Conservation (phyloP, 2,329 filamentous ascomycete genomes). For the Botrytis galanthina region DNA sequence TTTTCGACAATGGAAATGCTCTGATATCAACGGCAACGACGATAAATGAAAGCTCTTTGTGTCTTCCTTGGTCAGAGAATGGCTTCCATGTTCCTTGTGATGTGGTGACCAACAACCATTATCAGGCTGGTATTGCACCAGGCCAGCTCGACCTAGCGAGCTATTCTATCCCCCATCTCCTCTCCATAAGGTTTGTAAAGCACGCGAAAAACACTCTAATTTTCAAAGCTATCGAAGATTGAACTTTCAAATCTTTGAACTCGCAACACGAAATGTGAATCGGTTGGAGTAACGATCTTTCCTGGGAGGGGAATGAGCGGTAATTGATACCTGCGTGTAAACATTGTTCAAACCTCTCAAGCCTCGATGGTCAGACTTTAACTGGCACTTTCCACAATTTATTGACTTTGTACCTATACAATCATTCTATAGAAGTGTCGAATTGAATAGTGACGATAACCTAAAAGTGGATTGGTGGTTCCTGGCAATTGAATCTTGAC, state of each 20-base stretch:
- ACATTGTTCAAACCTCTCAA: neutral
- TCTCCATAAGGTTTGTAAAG: neutral
- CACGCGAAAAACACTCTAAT: neutral
- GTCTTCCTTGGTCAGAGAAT: conserved; percentile 46
- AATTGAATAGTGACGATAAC: neutral
- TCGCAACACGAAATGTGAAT: neutral
- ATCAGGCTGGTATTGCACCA: neutral
- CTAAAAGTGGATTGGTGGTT: neutral
- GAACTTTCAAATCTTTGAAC: neutral
- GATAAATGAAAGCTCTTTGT: conserved; percentile 36
- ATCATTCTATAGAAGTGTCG: neutral
- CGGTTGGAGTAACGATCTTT: neutral
- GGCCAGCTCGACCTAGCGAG: neutral
- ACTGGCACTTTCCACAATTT: neutral
- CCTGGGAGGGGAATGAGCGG: neutral
- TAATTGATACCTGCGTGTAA: neutral
- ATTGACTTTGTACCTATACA: neutral
- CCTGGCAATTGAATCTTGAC: neutral
- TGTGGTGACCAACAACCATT: neutral
- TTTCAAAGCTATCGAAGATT: neutral
- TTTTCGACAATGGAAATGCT: neutral
- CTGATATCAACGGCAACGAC: neutral
- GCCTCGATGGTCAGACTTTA: neutral
- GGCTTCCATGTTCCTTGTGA: conserved; percentile 39
- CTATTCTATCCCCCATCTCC: neutral